phyloP scores from a whole-genome alignment of 805 yeast species.

The Debaryomyces tyrocola region DNA sequence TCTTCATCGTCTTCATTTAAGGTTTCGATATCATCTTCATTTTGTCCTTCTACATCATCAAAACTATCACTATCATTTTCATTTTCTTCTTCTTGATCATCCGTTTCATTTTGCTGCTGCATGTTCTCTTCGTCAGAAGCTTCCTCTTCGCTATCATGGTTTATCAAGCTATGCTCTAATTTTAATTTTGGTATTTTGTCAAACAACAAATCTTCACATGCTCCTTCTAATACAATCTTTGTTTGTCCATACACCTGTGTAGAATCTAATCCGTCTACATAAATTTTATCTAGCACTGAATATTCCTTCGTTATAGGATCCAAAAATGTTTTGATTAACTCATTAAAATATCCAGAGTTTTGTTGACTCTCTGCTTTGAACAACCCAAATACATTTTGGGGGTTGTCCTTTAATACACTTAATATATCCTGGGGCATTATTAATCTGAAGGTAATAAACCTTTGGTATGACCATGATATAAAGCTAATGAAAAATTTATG shows the following conservation, averaged over 20 bases:
- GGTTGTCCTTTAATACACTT: constrained; percentile 19
- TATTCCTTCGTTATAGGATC: constrained; percentile 56
- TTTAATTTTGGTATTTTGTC: constrained; percentile 55
- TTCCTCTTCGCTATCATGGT: constrained; percentile 18
- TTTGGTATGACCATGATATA: neutral
- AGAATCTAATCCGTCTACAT: constrained; percentile 84
- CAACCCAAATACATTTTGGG: constrained; percentile 24
- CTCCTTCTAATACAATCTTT: constrained; percentile 78
- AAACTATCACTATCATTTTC: constrained; percentile 16
- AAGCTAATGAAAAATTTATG: constrained; percentile 4
- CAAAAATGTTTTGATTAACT: constrained; percentile 47
- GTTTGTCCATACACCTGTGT: constrained; percentile 94
- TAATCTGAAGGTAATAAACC: neutral
- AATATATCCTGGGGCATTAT: constrained; percentile 22
- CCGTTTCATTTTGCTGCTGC: constrained; percentile 1
- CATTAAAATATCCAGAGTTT: constrained; percentile 22
- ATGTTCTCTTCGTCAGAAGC: constrained; percentile 16
- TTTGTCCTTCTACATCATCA: constrained; percentile 10
- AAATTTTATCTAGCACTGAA: constrained; percentile 77
- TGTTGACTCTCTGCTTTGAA: constrained; percentile 10
- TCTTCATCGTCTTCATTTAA: constrained; percentile 5
- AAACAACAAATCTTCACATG: constrained; percentile 61
- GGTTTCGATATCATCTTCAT: constrained; percentile 12
- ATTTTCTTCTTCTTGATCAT: constrained; percentile 19
- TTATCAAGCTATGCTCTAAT: constrained; percentile 27